Base-by-base conservation (phyloP, 306 rosid genomes). In the Hippophae rhamnoides region DNA sequence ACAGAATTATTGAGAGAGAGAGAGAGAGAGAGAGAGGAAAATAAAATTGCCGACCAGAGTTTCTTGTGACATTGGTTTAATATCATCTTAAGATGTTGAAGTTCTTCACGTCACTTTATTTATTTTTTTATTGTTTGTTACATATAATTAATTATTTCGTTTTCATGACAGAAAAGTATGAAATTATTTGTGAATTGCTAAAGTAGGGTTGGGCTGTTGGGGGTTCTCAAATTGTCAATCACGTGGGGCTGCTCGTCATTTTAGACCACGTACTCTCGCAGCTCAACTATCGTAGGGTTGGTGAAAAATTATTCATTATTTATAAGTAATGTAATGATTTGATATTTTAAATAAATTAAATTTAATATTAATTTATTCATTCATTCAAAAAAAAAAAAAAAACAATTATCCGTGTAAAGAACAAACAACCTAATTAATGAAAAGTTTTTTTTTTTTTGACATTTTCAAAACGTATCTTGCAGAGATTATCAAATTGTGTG, bases 221-320 rank as follows among this genome's bases (percentile, higher is more conserved):
- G 78, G 76, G 71, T 69, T 75, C 74, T 66, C 56, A 72, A 61
- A 61, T 75, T 72, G 93, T 80, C 95, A 84, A 89, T 86, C 93
- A 84, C 94, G 88, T 86, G 95, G 93, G 5, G 74, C 65, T 72
- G 85, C 78, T 81, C 80, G 78, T 76, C 86, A 78, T 72, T 84
- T 77, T 70, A 76, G 97, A 82, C 95, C 89, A 76, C 80, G 78
- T 78, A 80, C 68, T 66, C 69, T 46, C 69, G 44, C 52, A 68
- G 52, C 70, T 51, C 10, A 66, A 18, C 23, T 18, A 18, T 18
- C 23, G 23, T 18, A 18, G 23, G 23, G 23, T 18, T 18, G 23
- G 23, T 18, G 23, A 18, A 18, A 18, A 18, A 18, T 18, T 18
- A 18, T 18, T 18, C 23, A 18, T 18, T 18, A 18, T 18, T 18